Evolutionary conservation across 176 grass and related monocot genomes (phyloP), one percentile per base, ranked within the genome.

Genomic region (Oryza australiensis): DNA sequence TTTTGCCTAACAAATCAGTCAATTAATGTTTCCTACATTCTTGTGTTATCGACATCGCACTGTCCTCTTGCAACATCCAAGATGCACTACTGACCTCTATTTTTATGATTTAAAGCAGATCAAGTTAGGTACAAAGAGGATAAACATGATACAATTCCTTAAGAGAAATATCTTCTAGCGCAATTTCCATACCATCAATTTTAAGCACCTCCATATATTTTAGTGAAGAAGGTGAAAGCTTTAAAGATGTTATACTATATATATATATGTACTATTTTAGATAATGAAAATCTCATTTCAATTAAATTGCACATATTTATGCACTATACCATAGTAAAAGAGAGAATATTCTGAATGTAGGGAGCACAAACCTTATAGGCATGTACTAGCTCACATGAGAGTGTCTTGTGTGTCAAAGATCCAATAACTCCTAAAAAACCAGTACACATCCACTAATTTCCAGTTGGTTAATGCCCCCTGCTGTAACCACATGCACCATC

Each of bases 401-500:
- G 40, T 46, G 22, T 27, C 42, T 55, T 45, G 53, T 24, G 42
- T 66, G 66, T 37, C 66, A 82, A 70, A 68, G 59, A 23, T 32
- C n/a, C 51, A 73, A 49, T 72, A 72, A 78, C 60, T 86, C 83
- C 29, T 73, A 77, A 66, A 29, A 82, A 30, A 78, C 22, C 8
- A 71, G 67, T 78, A 86, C 72, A 86, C 72, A 77, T 3, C 46
- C 32, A 83, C 73, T 78, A 77, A 46, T 74, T 30, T 33, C 68
- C 62, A 73, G 79, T 40, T 82, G 73, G 74, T 90, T 79, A 86
- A 90, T 86, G 84, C 83, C 49, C 82, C 48, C 83, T 86, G 83
- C 88, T 82, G 79, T 77, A 83, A 74, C 79, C 83, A 86, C 83
- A 86, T 83, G 79, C 79, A 78, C 46, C 74, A 78, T 82, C 79